Percentiles rank a stretch among this genome's conserved stretches.
Conservation (phyloP, 2,329 filamentous ascomycete genomes). For the Xylariaceae sp. region DNA sequence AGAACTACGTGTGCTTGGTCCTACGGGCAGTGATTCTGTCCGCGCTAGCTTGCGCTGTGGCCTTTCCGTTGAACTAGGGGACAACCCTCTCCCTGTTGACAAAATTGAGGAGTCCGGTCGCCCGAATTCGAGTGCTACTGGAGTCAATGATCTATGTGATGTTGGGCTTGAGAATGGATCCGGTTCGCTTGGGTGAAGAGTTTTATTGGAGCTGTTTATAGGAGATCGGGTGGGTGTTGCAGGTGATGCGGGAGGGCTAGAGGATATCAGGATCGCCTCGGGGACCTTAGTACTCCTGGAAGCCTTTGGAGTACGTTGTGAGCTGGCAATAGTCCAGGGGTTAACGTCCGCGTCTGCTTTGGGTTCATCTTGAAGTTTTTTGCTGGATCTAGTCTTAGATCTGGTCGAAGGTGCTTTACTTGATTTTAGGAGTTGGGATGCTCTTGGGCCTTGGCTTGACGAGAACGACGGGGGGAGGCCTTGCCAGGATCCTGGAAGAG, state of each 20-base stretch:
- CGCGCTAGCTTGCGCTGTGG: slow-evolving; percentile 25
- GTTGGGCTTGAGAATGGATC: slow-evolving; percentile 7
- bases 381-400: slow-evolving; percentile 16
- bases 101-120: slow-evolving; percentile 1
- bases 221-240: slow-evolving; percentile 23
- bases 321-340: slow-evolving; percentile 40
- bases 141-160: slow-evolving; percentile 18
- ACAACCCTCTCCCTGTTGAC: slow-evolving; percentile 7
- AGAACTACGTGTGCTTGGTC: too few relatives aligned
- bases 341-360: slow-evolving; percentile 27
- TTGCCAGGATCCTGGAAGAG: slow-evolving; percentile 13
- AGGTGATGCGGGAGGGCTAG: slow-evolving; percentile 40
- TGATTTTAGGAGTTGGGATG: slow-evolving; percentile 17
- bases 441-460: slow-evolving; percentile 13
- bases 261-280: slow-evolving; percentile 43
- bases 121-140: slow-evolving; percentile 4
- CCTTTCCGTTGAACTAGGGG: slow-evolving; percentile 17
- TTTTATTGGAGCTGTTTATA: slow-evolving; percentile 6
- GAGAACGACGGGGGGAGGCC: slow-evolving; percentile 6
- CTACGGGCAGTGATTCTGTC: slow-evolving; percentile 27
- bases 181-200: not conserved
- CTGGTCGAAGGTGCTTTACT: slow-evolving; percentile 31
- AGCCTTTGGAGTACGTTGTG: slow-evolving; percentile 40
- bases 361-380: slow-evolving; percentile 20
- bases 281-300: slow-evolving; percentile 18